These are phyloP conservation scores for Capsella rubella DNA, from an alignment of 441 rosid genomes.

Conservation along the genomic window DNA sequence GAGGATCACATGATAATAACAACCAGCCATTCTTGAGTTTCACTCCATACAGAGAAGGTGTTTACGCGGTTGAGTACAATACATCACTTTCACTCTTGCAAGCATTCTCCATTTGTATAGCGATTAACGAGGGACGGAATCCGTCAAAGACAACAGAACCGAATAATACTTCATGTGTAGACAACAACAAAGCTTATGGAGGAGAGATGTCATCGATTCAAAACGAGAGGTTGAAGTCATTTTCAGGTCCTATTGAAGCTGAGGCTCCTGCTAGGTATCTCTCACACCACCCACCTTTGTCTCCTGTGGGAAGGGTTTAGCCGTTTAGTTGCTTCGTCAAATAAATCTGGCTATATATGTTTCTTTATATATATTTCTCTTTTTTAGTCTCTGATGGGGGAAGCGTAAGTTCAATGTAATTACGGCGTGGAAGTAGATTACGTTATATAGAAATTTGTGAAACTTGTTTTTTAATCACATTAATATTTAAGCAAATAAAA, in stretches of 20 bases:
- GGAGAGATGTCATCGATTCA: constrained; percentile 44
- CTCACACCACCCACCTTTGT: constrained; percentile 67
- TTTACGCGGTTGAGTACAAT: constrained; percentile 79
- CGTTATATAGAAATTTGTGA: constrained; percentile 40
- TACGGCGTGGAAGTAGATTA: constrained; percentile 42
- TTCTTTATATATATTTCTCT: background rate
- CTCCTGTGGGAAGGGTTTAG: constrained; percentile 82
- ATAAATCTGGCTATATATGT: constrained; percentile 26
- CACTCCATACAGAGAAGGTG: constrained; percentile 74
- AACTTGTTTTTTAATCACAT: constrained; percentile 30
- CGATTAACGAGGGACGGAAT: constrained; percentile 67
- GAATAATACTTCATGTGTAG: constrained; percentile 37
- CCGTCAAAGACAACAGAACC: constrained; percentile 47
- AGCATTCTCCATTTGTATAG: constrained; percentile 87
- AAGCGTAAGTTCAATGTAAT: constrained; percentile 40
- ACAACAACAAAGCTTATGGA: constrained; percentile 47
- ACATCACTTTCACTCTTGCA: constrained; percentile 75
- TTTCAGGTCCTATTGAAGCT: constrained; percentile 48
- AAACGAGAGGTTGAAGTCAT: constrained; percentile 45
- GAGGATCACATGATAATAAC: constrained; percentile 52
- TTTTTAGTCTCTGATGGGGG: constrained; percentile 24
- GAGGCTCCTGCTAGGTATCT: constrained; percentile 62
- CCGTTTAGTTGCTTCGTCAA: constrained; percentile 17
- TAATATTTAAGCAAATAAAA: constrained; percentile 36
- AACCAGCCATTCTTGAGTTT: constrained; percentile 67